Evolutionary conservation across 2,329 filamentous ascomycete species (phyloP), one percentile per base, ranked within the genome.

Genomic region (Penicillium palitans): DNA sequence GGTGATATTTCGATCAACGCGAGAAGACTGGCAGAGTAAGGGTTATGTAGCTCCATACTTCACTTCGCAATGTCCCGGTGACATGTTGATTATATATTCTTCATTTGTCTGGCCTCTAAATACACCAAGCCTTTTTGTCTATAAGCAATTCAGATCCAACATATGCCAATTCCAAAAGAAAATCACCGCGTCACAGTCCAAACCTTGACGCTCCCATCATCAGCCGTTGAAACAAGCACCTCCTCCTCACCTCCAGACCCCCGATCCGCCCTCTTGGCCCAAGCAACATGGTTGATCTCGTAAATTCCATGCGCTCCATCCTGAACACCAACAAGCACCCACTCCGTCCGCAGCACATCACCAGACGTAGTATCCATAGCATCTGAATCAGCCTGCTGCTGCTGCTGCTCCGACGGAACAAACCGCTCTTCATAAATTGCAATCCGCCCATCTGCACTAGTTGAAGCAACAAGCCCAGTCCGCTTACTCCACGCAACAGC

Each of bases 201-300:
- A 1, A 93, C 87, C 69, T 89, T 88, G 29, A 97, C 89, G 52
- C 89, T 81, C 0, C 95, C 95, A 76, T 98, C 93, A 72, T 99
- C 95, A 0, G 93, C 95, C 0, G 93, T 96, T 17, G 90, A 95
- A 21, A 98, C 80, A 47, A 99, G 80, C 72, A 97, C 89, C 77
- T 98, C 81, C n/a, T 64, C 61, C 9, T 60, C 61, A 77, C 80
- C 70, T 82, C 82, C 1, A 79, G 87, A 50, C 81, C 63, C 66
- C 41, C 70, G 81, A 72, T 96, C 92, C 57, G 86, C 89, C 57
- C 93, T 83, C 66, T 83, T 85, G 64, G 91, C 92, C 95, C 95
- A 99, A 2, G 85, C 87, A 49, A 95, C 84, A 74, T 97, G 92
- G 70, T 99, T 99, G 63, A 98, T 83, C 76, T 99, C 95, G 70